phyloP scores from a whole-genome alignment of 768 basidiomycete genomes.

The Hygrocybe coccinea region DNA sequence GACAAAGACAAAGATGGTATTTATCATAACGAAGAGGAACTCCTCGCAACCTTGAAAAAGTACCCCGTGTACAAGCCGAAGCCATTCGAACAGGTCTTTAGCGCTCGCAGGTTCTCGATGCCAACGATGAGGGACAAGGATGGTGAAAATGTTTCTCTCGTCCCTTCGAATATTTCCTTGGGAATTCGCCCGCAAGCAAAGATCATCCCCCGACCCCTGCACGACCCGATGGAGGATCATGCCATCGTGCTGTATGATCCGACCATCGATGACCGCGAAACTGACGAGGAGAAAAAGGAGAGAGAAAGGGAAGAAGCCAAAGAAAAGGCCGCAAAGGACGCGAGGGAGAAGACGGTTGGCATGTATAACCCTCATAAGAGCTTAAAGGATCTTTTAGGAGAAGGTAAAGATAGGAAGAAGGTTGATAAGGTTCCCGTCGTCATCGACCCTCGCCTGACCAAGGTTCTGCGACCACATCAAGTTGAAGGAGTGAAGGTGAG shows the following conservation, averaged over 20 bases:
- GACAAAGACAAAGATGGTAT: conserved; percentile 48
- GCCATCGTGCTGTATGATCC: conserved; percentile 97
- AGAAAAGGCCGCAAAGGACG: conserved; percentile 57
- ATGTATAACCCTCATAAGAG: conserved; percentile 91
- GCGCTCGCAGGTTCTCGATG: conserved; percentile 66
- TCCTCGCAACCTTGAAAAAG: conserved; percentile 56
- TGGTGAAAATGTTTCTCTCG: conserved; percentile 53
- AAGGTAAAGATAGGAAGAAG: conserved; percentile 60
- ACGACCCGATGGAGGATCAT: conserved; percentile 97
- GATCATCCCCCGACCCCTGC: conserved; percentile 84
- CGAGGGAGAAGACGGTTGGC: conserved; percentile 63
- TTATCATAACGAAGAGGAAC: conserved; percentile 60
- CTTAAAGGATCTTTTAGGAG: conserved; percentile 70
- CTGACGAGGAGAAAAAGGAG: conserved; percentile 76
- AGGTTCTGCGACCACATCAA: conserved; percentile 94
- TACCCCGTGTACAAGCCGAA: conserved; percentile 81
- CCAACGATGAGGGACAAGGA: conserved; percentile 73
- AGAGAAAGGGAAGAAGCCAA: conserved; percentile 70
- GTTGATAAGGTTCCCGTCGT: conserved; percentile 88
- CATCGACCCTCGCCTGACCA: conserved; percentile 83
- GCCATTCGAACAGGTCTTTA: conserved; percentile 55
- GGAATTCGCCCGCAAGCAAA: conserved; percentile 79
- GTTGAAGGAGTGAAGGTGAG: conserved; percentile 94
- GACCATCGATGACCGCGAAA: conserved; percentile 88
- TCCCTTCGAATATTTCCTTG: conserved; percentile 66